A percentile compares a stretch with the other conserved stretches of the same genome.
Evolutionary conservation across 306 rosid genomes (phyloP).

Genomic region (Abrus pulchellus): DNA sequence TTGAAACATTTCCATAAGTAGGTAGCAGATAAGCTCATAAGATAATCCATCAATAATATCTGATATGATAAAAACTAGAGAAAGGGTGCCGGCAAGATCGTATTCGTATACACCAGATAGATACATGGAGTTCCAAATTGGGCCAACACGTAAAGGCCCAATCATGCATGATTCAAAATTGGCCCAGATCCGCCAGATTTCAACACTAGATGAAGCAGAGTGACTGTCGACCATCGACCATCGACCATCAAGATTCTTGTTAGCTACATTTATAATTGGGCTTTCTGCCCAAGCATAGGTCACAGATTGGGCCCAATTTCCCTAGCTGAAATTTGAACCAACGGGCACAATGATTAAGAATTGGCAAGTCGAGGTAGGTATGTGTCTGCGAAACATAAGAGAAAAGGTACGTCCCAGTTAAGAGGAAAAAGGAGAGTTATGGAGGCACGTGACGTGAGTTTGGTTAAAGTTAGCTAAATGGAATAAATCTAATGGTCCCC

Average conservation of each 20-base stretch:
- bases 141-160: too few species aligned
- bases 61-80: not conserved
- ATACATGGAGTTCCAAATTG: too few species aligned
- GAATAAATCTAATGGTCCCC: slow-evolving; percentile 52
- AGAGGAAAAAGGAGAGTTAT: slow-evolving; percentile 44
- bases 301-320: slow-evolving; percentile 2
- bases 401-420: slow-evolving; percentile 32
- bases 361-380: too few species aligned
- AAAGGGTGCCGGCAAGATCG: too few species aligned
- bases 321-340: not conserved
- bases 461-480: slow-evolving; percentile 41
- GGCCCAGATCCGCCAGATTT: too few species aligned
- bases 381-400: slow-evolving; percentile 27
- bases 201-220: too few species aligned
- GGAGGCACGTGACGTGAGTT: slow-evolving; percentile 59
- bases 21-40: not conserved
- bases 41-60: not conserved
- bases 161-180: too few species aligned
- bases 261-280: not conserved
- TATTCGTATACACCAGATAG: too few species aligned
- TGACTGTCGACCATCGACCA: too few species aligned
- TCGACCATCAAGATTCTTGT: too few species aligned
- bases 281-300: not conserved
- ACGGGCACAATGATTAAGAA: not conserved
- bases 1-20: not conserved